Evolutionary conservation across 1,284 basidiomycete genomes (phyloP).

Genomic region (Boletus coffeatus): DNA sequence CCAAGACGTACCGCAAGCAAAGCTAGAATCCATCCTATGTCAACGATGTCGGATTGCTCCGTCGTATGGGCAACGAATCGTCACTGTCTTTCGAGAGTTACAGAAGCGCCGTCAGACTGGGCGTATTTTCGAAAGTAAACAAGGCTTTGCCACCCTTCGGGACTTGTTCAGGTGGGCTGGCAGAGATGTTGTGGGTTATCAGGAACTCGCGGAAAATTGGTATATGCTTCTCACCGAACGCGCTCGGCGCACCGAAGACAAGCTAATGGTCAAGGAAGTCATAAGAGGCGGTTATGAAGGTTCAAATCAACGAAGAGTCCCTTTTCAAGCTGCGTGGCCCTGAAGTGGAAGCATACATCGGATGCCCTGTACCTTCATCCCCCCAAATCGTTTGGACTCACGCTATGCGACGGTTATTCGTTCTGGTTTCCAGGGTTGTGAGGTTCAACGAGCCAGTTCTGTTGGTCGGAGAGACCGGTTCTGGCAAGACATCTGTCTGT

Average conservation of each 20-base stretch:
- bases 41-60: slow-evolving; percentile 89
- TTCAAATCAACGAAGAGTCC: slow-evolving; percentile 67
- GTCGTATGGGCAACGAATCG: slow-evolving; percentile 88
- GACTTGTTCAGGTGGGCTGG: slow-evolving; percentile 98
- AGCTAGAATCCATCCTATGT: slow-evolving; percentile 91
- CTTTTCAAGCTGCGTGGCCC: slow-evolving; percentile 64
- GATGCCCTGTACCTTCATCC: slow-evolving; percentile 47
- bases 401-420: slow-evolving; percentile 89
- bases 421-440: slow-evolving; percentile 79
- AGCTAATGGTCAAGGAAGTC: slow-evolving; percentile 84
- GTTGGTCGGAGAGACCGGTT: slow-evolving; percentile 97
- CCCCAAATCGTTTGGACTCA: slow-evolving; percentile 81
- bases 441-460: slow-evolving; percentile 93
- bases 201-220: slow-evolving; percentile 93
- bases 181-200: slow-evolving; percentile 82
- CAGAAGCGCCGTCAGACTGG: slow-evolving; percentile 88
- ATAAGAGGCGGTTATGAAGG: slow-evolving; percentile 88
- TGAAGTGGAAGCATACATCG: slow-evolving; percentile 47
- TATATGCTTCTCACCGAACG: slow-evolving; percentile 98
- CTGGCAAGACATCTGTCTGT: slow-evolving; percentile 97
- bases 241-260: slow-evolving; percentile 82
- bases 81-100: slow-evolving; percentile 89
- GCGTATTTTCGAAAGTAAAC: slow-evolving; percentile 96
- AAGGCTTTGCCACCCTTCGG: slow-evolving; percentile 94
- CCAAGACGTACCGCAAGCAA: slow-evolving; percentile 91